phyloP scores from a whole-genome alignment of 345 rosid genomes.

The Euphorbia lathyris region DNA sequence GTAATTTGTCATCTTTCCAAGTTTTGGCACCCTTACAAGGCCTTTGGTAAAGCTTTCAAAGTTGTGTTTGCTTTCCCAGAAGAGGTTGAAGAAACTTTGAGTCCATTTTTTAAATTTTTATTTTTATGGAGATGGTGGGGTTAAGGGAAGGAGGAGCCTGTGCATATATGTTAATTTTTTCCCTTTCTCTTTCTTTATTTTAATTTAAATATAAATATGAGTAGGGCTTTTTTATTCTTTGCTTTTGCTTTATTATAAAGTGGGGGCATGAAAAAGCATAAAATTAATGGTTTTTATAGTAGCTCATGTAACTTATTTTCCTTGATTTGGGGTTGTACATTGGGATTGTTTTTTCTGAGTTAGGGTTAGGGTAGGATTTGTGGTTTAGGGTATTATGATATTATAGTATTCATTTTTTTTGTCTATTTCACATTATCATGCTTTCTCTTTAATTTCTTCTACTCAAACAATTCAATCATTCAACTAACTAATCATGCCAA shows the following conservation, averaged over 20 bases:
- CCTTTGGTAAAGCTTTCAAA: constrained; percentile 31
- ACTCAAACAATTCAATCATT: constrained; percentile 3
- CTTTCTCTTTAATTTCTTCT: not conserved
- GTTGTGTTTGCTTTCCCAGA: constrained; percentile 43
- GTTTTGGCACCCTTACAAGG: constrained; percentile 43
- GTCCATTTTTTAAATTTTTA: constrained; percentile 24
- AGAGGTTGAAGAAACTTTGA: constrained; percentile 42
- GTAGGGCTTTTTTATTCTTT: constrained; percentile 29
- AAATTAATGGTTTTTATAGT: constrained; percentile 10
- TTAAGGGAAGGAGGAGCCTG: constrained; percentile 19
- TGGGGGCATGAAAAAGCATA: constrained; percentile 31
- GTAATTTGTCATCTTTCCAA: constrained; percentile 39
- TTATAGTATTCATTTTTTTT: not conserved
- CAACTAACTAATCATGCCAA: not conserved
- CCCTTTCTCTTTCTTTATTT: constrained; percentile 16
- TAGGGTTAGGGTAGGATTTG: constrained; percentile 17
- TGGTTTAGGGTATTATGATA: not conserved
- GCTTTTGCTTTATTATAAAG: constrained; percentile 53
- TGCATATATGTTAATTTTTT: constrained; percentile 28
- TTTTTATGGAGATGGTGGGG: constrained; percentile 41
- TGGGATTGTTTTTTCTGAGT: constrained; percentile 12
- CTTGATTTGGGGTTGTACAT: constrained; percentile 18
- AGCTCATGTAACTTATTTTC: constrained; percentile 9
- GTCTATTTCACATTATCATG: not conserved
- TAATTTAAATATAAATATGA: too few relatives aligned